A percentile compares a stretch with the other conserved stretches of the same genome.
phyloP scores from a whole-genome alignment of 306 rosid genomes.

The Quercus dentata region DNA sequence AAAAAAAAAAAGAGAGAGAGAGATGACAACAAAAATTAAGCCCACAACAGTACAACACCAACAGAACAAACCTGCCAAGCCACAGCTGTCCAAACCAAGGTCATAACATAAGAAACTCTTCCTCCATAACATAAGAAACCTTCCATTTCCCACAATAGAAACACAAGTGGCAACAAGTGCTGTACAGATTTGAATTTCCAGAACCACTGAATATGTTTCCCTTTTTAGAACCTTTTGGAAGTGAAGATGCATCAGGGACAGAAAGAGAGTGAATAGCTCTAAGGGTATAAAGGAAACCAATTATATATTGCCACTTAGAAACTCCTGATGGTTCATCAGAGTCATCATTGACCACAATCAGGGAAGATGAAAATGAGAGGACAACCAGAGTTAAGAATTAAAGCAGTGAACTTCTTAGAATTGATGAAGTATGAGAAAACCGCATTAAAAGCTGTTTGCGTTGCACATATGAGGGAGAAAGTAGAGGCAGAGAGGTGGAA shows the following conservation, averaged over 20 bases:
- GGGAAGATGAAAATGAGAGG: conserved; percentile 63
- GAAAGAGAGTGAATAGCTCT: conserved; percentile 79
- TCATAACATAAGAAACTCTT: conserved; percentile 56
- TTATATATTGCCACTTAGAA: conserved; percentile 35
- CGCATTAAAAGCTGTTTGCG: conserved; percentile 83
- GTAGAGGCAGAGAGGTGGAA: conserved; percentile 87
- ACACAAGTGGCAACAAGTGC: too few species aligned
- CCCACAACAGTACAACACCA: conserved; percentile 57
- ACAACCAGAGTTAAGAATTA: conserved; percentile 67
- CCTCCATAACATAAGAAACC: conserved; percentile 60
- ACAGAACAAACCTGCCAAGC: conserved; percentile 92
- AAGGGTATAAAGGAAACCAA: conserved; percentile 66
- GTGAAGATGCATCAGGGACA: conserved; percentile 78
- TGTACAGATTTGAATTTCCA: too few species aligned
- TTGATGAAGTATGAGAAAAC: conserved; percentile 78
- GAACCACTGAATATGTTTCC: too few species aligned
- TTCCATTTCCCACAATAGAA: conserved; percentile 64
- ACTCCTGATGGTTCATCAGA: conserved; percentile 39
- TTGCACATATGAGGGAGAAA: conserved; percentile 74
- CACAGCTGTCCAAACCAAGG: conserved; percentile 70
- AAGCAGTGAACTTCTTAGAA: conserved; percentile 71
- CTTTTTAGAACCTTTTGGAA: conserved; percentile 37
- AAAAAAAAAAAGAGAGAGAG: background rate
- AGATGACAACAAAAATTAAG: conserved; percentile 70
- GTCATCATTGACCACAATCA: conserved; percentile 27